A percentile compares a stretch with the other conserved stretches of the same genome.
These are phyloP conservation scores for Neopestalotiopsis sp. DNA, from an alignment of 2,329 filamentous ascomycete genomes.

Conservation along the genomic window DNA sequence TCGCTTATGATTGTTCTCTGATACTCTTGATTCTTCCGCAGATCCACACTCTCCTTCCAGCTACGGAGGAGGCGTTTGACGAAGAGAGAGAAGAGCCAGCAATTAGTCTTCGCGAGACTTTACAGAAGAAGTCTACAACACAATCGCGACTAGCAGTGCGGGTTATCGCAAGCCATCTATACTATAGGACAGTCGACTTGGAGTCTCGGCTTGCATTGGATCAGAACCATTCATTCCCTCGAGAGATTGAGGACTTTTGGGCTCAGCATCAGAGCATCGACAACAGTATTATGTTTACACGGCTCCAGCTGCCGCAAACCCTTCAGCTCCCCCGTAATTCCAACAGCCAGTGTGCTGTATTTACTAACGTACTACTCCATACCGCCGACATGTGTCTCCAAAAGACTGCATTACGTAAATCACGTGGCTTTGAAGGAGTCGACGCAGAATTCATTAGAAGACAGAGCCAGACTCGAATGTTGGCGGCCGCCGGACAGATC, in stretches of 20 bases:
- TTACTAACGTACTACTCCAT: neutral
- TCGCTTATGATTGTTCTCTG: neutral
- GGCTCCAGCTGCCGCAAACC: neutral
- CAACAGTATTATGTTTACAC: neutral
- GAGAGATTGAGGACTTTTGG: conserved; percentile 1
- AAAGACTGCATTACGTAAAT: neutral
- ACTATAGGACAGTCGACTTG: neutral
- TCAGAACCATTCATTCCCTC: neutral
- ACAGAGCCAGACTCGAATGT: conserved; percentile 1
- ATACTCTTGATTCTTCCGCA: neutral
- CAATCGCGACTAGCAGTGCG: neutral
- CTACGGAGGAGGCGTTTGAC: neutral
- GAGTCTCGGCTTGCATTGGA: conserved; percentile 5
- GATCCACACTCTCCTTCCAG: neutral
- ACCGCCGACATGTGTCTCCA: neutral
- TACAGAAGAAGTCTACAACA: neutral
- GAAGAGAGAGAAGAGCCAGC: neutral
- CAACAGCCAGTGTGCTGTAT: neutral
- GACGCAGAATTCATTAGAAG: neutral
- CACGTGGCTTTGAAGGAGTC: neutral
- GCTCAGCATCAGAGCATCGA: conserved; percentile 1
- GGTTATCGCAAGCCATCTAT: neutral
- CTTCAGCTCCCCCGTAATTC: neutral
- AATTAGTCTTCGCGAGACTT: neutral
- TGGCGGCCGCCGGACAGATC: neutral